Evolutionary conservation across 768 basidiomycete species (phyloP).

Genomic region (Kwoniella europaea): DNA sequence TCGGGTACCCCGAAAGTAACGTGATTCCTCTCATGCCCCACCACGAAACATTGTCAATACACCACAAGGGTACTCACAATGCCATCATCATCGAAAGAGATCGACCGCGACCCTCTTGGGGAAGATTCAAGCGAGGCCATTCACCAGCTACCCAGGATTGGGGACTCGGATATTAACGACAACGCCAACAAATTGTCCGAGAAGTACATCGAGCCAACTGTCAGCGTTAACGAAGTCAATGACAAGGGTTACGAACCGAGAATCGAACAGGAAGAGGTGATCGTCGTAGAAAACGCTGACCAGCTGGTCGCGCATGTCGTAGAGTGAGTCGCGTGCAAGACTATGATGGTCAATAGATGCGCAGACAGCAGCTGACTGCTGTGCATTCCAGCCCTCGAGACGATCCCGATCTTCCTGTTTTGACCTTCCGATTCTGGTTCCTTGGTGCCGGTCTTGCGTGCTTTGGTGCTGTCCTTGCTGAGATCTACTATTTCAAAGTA

Average conservation of each 20-base stretch:
- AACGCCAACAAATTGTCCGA: constrained; percentile 2
- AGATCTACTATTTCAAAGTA: constrained; percentile 70
- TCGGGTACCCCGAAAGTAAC: constrained; percentile 1
- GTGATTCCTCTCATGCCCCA: background rate
- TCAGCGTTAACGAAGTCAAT: constrained; percentile 2
- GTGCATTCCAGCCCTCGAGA: constrained; percentile 57
- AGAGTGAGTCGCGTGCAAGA: background rate
- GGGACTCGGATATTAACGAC: background rate
- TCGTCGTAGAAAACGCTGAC: constrained; percentile 2
- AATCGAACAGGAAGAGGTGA: constrained; percentile 1
- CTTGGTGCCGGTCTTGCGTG: constrained; percentile 64
- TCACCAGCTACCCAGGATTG: constrained; percentile 1
- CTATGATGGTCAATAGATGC: too few species aligned
- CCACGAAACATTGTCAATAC: background rate
- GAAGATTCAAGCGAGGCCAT: constrained; percentile 1
- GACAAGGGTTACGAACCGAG: background rate
- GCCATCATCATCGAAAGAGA: background rate
- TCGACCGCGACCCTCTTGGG: background rate
- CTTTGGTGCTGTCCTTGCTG: constrained; percentile 64
- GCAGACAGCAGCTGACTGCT: constrained; percentile 1
- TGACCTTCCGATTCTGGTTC: constrained; percentile 64
- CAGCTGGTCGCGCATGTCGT: constrained; percentile 8
- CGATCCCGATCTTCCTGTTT: constrained; percentile 63
- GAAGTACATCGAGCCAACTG: constrained; percentile 6
- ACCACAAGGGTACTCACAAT: constrained; percentile 8